Evolutionary conservation across 495 filamentous ascomycete genomes (phyloP).

Genomic region (Pyrenula massariospora): DNA sequence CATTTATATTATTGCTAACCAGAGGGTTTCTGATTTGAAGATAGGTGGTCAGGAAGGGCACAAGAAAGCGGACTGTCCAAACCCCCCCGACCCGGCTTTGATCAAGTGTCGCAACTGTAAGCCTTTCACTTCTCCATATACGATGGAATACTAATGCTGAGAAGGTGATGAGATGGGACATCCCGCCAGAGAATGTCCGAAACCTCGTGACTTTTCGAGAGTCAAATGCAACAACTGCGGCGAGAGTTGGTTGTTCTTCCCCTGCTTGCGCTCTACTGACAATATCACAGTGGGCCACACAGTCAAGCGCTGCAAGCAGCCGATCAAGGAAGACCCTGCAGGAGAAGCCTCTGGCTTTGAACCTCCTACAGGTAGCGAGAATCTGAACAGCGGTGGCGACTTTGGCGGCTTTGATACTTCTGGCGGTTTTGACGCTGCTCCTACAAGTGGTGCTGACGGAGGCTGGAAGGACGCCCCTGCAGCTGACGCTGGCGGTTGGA

Average conservation of each 20-base stretch:
- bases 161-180: slow-evolving; percentile 39
- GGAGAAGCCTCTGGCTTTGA: slow-evolving; percentile 1
- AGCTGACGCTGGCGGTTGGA: slow-evolving; percentile 1
- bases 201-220: slow-evolving; percentile 34
- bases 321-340: slow-evolving; percentile 17
- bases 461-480: neutral
- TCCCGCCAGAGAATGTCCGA: slow-evolving; percentile 56
- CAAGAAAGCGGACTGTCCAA: slow-evolving; percentile 27
- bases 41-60: slow-evolving; percentile 20
- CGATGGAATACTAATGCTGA: neutral
- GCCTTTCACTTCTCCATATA: neutral
- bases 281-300: slow-evolving; percentile 51
- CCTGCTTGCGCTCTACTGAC: slow-evolving; percentile 4
- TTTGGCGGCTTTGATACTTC: slow-evolving; percentile 1
- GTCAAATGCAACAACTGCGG: slow-evolving; percentile 70
- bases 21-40: neutral
- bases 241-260: slow-evolving; percentile 38
- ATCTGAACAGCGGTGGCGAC: slow-evolving; percentile 2
- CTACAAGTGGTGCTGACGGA: slow-evolving; percentile 2
- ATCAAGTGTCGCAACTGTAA: slow-evolving; percentile 11
- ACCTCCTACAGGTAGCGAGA: slow-evolving; percentile 1
- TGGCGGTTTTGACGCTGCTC: slow-evolving; percentile 1
- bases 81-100: slow-evolving; percentile 18
- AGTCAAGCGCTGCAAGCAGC: slow-evolving; percentile 44
- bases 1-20: neutral